phyloP scores from a whole-genome alignment of 306 rosid genomes.

The Spatholobus suberectus region DNA sequence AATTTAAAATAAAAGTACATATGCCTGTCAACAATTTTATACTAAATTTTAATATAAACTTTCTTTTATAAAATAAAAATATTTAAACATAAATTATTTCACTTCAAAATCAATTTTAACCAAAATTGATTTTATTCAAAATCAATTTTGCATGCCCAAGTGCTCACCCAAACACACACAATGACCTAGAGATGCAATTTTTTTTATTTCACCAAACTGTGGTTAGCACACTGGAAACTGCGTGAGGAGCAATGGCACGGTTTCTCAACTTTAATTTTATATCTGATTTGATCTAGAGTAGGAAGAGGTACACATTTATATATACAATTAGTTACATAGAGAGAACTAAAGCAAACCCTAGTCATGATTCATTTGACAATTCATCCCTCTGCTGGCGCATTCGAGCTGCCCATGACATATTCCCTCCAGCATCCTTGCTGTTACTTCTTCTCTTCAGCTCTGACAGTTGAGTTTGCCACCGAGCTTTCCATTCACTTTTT shows the following conservation, averaged over 20 bases:
- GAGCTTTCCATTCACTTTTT: constrained; percentile 57
- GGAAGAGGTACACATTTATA: constrained; percentile 15
- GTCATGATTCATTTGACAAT: constrained; percentile 39
- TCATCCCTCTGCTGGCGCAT: constrained; percentile 73
- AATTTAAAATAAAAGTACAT: too few species aligned
- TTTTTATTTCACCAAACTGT: background rate
- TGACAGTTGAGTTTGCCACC: constrained; percentile 73
- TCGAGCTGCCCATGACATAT: constrained; percentile 83
- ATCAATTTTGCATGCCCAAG: too few species aligned
- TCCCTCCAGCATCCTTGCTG: constrained; percentile 50
- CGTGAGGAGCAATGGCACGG: background rate
- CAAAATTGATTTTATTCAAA: too few species aligned
- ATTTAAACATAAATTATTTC: background rate
- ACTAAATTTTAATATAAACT: background rate
- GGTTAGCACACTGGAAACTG: background rate
- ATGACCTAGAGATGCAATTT: background rate
- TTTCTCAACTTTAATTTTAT: constrained; percentile 27
- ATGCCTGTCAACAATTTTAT: too few species aligned
- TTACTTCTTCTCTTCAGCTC: constrained; percentile 67
- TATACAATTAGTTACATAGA: background rate
- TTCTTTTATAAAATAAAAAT: background rate
- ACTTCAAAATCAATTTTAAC: background rate
- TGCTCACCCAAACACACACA: background rate
- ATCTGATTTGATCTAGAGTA: constrained; percentile 22
- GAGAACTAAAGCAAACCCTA: background rate